Percentiles rank a stretch among this genome's conserved stretches.
Conservation (phyloP, 768 basidiomycete genomes). For the Mycena indigotica region DNA sequence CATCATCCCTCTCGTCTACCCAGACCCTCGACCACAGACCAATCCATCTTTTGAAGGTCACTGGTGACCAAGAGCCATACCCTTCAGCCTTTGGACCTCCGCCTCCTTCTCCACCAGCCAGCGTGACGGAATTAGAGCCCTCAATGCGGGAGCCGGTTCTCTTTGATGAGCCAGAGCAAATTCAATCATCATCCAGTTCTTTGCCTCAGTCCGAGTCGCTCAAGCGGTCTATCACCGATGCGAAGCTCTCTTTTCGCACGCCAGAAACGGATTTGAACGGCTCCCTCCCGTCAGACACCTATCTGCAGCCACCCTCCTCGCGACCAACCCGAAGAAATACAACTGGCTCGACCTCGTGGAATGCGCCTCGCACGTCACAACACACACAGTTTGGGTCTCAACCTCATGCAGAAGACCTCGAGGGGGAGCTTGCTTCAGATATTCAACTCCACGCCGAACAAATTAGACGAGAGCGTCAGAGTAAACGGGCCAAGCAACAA, state of each 20-base stretch:
- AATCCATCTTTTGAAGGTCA: conserved; percentile 57
- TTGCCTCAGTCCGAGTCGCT: conserved; percentile 29
- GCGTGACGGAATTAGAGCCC: conserved; percentile 30
- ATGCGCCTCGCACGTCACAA: conserved; percentile 28
- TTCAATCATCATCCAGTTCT: conserved; percentile 34
- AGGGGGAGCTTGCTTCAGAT: conserved; percentile 69
- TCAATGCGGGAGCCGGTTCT: conserved; percentile 30
- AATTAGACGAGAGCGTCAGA: conserved; percentile 75
- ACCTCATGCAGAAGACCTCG: conserved; percentile 38
- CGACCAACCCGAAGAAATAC: conserved; percentile 69
- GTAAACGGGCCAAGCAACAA: conserved; percentile 70
- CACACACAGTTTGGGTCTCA: conserved; percentile 37
- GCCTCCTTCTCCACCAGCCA: conserved; percentile 38
- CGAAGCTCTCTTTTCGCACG: conserved; percentile 42
- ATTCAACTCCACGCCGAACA: conserved; percentile 89
- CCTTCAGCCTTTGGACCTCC: conserved; percentile 34
- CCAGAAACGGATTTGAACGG: conserved; percentile 22
- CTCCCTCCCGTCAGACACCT: conserved; percentile 40
- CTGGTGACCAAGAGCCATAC: conserved; percentile 43
- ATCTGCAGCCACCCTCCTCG: conserved; percentile 53
- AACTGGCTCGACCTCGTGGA: conserved; percentile 53
- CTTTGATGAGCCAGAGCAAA: conserved; percentile 36
- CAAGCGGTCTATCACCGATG: conserved; percentile 56
- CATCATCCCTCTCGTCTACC: conserved; percentile 36
- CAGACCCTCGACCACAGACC: conserved; percentile 42